Percentiles rank a stretch among this genome's conserved stretches.
Evolutionary conservation across 1,284 basidiomycete genomes (phyloP).

Genomic region (Pyrrhoderma noxium): DNA sequence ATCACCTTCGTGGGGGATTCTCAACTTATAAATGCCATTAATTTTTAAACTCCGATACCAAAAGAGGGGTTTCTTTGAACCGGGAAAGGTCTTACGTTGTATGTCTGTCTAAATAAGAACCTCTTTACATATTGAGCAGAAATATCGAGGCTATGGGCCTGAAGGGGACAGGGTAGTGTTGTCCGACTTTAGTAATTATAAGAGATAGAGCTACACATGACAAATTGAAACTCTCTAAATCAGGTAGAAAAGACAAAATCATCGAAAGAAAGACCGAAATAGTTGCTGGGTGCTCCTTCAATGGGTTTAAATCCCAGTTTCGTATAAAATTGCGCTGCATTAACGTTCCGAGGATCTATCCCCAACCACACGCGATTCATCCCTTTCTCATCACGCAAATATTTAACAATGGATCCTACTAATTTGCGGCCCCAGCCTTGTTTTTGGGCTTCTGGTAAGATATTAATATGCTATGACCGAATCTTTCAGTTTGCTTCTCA

Average conservation of each 20-base stretch:
- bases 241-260: neutral
- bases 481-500: neutral
- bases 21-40: too few species aligned
- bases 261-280: conserved; percentile 34
- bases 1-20: neutral
- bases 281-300: conserved; percentile 38
- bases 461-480: conserved; percentile 44
- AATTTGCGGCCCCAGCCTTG: conserved; percentile 57
- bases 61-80: too few species aligned
- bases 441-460: conserved; percentile 50
- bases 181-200: too few species aligned
- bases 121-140: too few species aligned
- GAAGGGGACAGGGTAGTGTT: too few species aligned
- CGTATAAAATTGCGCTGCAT: conserved; percentile 51
- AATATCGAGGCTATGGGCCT: too few species aligned
- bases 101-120: too few species aligned
- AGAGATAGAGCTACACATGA: too few species aligned
- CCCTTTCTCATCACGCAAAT: conserved; percentile 34
- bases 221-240: too few species aligned
- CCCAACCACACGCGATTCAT: conserved; percentile 53
- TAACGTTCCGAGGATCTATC: conserved; percentile 48
- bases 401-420: conserved; percentile 42
- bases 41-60: too few species aligned
- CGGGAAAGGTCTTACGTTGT: too few species aligned
- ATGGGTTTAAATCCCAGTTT: conserved; percentile 47